These are phyloP conservation scores for Leccinum broughii DNA, from an alignment of 768 basidiomycete species.

Conservation along the genomic window DNA sequence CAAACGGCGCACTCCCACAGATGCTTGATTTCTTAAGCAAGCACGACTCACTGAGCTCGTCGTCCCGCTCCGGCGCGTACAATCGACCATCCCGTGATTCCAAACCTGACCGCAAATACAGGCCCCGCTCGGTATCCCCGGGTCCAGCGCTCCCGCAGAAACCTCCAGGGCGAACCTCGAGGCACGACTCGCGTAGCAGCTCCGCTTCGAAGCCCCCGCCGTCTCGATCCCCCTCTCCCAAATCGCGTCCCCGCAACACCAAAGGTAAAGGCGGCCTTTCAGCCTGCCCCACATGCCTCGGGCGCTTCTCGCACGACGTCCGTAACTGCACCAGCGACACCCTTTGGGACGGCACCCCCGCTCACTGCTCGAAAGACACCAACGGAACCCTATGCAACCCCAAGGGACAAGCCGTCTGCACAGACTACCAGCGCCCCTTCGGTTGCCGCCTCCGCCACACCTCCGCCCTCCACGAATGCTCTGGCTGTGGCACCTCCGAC, in stretches of 20 bases:
- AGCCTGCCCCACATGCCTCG: neutral
- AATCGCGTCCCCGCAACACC: neutral
- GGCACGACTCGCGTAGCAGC: neutral
- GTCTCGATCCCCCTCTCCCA: neutral
- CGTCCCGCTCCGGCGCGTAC: neutral
- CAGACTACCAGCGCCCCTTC: neutral
- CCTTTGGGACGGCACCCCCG: neutral
- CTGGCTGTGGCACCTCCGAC: too few relatives aligned
- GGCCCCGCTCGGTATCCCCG: neutral
- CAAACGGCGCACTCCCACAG: neutral
- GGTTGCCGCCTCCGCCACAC: neutral
- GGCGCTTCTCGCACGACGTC: neutral
- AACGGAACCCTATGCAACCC: neutral
- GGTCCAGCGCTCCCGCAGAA: neutral
- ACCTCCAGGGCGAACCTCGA: accelerated
- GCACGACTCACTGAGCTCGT: accelerated
- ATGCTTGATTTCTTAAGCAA: neutral
- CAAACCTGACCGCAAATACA: neutral
- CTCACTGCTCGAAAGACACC: neutral
- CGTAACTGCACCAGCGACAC: neutral
- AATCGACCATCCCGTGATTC: neutral
- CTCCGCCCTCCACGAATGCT: too few relatives aligned
- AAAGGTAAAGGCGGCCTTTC: neutral
- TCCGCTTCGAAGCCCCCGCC: neutral
- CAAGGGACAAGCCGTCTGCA: neutral